phyloP scores from a whole-genome alignment of 2,329 filamentous ascomycete species.

The Exophiala phaeomuriformis region DNA sequence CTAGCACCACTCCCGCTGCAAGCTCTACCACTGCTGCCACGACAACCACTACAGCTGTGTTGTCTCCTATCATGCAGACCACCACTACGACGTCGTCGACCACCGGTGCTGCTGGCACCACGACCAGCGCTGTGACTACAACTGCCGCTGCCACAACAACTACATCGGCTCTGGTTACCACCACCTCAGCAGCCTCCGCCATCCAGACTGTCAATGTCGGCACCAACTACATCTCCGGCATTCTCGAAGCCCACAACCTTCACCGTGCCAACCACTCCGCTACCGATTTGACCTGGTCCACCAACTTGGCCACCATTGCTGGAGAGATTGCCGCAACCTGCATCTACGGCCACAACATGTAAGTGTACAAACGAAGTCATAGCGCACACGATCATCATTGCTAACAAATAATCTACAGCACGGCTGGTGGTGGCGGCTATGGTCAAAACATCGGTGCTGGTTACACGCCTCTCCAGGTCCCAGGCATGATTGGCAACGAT shows the following conservation, averaged over 20 bases:
- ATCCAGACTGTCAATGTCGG: not conserved
- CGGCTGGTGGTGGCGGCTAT: conserved; percentile 52
- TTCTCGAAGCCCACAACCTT: conserved; percentile 69
- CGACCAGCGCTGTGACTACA: not conserved
- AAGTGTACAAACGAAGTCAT: conserved; percentile 33
- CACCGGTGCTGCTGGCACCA: not conserved
- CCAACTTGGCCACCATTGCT: conserved; percentile 57
- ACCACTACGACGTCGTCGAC: not conserved
- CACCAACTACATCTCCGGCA: conserved; percentile 23
- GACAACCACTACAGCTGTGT: not conserved
- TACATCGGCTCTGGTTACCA: conserved; percentile 26
- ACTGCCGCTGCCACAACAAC: conserved; percentile 30
- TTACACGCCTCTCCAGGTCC: conserved; percentile 49
- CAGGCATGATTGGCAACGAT: conserved; percentile 63
- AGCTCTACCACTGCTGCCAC: not conserved
- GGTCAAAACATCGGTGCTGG: conserved; percentile 87
- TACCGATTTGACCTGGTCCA: conserved; percentile 57
- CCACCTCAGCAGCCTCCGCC: conserved; percentile 29
- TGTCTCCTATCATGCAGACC: not conserved
- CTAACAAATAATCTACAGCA: conserved; percentile 4
- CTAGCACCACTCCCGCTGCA: not conserved
- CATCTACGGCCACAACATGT: conserved; percentile 69
- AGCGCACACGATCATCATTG: conserved; percentile 28
- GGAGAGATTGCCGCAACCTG: conserved; percentile 57
- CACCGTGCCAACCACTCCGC: conserved; percentile 78